phyloP scores from a whole-genome alignment of 2,329 filamentous ascomycete species.

The Aaosphaeria arxii region DNA sequence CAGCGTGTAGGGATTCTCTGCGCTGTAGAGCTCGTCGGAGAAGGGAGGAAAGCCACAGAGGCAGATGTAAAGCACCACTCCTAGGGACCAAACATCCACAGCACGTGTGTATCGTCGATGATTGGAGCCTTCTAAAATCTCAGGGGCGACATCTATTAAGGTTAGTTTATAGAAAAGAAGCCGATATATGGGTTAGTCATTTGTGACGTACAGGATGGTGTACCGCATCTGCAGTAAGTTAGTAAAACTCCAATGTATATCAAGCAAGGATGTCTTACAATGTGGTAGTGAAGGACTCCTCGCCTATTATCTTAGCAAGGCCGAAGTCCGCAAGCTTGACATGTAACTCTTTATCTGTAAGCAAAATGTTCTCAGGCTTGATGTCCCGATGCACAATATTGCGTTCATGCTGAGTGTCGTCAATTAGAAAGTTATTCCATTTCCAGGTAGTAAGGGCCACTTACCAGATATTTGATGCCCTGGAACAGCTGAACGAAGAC shows the following conservation, averaged over 20 bases:
- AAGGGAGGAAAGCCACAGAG: slow-evolving; percentile 96
- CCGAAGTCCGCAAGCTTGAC: slow-evolving; percentile 97
- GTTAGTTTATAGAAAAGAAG: slow-evolving; percentile 11
- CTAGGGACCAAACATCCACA: slow-evolving; percentile 94
- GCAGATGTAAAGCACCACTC: slow-evolving; percentile 97
- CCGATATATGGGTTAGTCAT: not conserved
- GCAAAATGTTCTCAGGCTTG: slow-evolving; percentile 92
- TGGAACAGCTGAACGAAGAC: slow-evolving; percentile 90
- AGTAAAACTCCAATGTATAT: slow-evolving; percentile 11
- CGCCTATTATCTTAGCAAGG: slow-evolving; percentile 95
- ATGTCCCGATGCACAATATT: slow-evolving; percentile 98
- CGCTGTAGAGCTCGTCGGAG: slow-evolving; percentile 82
- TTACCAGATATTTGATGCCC: slow-evolving; percentile 90
- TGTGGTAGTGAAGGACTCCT: slow-evolving; percentile 96
- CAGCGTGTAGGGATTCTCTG: slow-evolving; percentile 79
- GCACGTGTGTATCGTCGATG: slow-evolving; percentile 89
- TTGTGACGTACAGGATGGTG: slow-evolving; percentile 67
- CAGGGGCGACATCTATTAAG: slow-evolving; percentile 75
- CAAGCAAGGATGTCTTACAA: slow-evolving; percentile 51
- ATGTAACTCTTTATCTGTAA: slow-evolving; percentile 78
- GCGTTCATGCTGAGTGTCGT: slow-evolving; percentile 72
- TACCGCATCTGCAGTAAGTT: slow-evolving; percentile 62
- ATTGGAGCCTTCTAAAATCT: slow-evolving; percentile 80
- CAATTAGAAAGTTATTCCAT: slow-evolving; percentile 8
- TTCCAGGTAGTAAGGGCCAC: slow-evolving; percentile 21